Base-by-base conservation (phyloP, 352 stramenopile genomes). In the Elongisporangium anandrum region DNA sequence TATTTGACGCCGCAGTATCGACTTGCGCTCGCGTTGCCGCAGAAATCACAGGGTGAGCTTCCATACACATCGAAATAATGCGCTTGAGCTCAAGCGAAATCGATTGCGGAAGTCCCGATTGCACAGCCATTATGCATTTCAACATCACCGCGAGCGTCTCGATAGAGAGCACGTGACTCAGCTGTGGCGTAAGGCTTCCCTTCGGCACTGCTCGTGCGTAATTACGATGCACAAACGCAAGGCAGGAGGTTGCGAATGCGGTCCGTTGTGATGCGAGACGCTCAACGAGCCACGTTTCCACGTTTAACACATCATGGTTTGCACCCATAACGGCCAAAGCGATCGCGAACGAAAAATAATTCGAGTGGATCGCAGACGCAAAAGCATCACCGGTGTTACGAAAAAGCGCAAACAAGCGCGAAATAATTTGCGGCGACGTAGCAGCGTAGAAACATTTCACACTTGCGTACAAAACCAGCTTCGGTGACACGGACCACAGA, bases 281-380 rank as follows among this genome's bases (percentile, higher is more conserved):
- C 56, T 95, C 86, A 20, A 90, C 75, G 2, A 95, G 68, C 84
- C 84, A 95, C 54, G 79, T 87, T 57, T 95, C 86, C 50, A 95
- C 60, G 39, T 81, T 88, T 38, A 95, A 68, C 45, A 93, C 84
- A 53, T 95, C 84, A 60, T 95, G 84, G 66, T 95, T 95, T 29
- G 86, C 84, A 52, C 82, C 86, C 71, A 95, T 90, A 12, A 88
- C 86, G 9, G 86, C 86, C 26, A 95, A 59, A 4, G 81, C 79
- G 29, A 94, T 70, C 50, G 82, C 84, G 70, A 95, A 94, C 63
- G 86, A 94, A 57, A 92, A 95, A 56, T 94, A 95, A 71, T 95
- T 94, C 55, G 84, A 93, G 66, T 93, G 80, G 55, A 95, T 91
- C 54, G 82, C 79, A 19, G 81, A 88, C 2, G 81, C 77, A 52